Percentiles rank a stretch among this genome's conserved stretches.
These are phyloP conservation scores for Aureobasidium vineae DNA, from an alignment of 2,329 filamentous ascomycete species.

Conservation along the genomic window DNA sequence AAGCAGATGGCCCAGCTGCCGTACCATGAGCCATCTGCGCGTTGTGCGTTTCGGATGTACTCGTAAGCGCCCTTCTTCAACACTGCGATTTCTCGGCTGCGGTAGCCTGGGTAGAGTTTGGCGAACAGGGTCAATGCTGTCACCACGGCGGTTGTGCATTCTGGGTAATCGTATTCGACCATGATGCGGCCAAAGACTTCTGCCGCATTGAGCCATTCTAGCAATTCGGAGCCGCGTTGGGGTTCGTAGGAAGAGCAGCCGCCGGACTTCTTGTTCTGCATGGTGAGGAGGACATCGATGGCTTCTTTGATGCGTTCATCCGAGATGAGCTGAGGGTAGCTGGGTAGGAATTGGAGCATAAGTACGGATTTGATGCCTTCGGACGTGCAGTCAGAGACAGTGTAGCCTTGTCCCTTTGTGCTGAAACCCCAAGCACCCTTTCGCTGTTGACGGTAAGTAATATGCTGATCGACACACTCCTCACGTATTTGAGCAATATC, in stretches of 20 bases:
- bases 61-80: constrained; percentile 72
- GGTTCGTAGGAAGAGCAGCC: constrained; percentile 90
- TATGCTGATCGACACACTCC: constrained; percentile 71
- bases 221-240: constrained; percentile 69
- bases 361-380: constrained; percentile 87
- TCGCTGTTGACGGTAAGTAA: constrained; percentile 83
- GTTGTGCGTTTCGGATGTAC: constrained; percentile 80
- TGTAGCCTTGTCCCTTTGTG: constrained; percentile 88
- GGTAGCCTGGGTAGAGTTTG: constrained; percentile 77
- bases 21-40: constrained; percentile 89
- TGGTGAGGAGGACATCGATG: constrained; percentile 84
- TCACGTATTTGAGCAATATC: constrained; percentile 90
- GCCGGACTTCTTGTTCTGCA: constrained; percentile 76
- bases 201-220: constrained; percentile 89
- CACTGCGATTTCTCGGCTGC: constrained; percentile 67
- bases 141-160: constrained; percentile 94
- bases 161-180: constrained; percentile 97
- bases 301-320: constrained; percentile 80
- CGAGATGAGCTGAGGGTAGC: constrained; percentile 71
- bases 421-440: constrained; percentile 98
- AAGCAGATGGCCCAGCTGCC: constrained; percentile 98
- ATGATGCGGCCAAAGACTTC: constrained; percentile 97
- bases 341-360: constrained; percentile 73
- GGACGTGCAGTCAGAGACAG: constrained; percentile 89
- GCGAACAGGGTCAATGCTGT: constrained; percentile 82